Evolutionary conservation across 2,329 filamentous ascomycete species (phyloP), one percentile per base, ranked within the genome.

Genomic region (Xylariaceae sp.): DNA sequence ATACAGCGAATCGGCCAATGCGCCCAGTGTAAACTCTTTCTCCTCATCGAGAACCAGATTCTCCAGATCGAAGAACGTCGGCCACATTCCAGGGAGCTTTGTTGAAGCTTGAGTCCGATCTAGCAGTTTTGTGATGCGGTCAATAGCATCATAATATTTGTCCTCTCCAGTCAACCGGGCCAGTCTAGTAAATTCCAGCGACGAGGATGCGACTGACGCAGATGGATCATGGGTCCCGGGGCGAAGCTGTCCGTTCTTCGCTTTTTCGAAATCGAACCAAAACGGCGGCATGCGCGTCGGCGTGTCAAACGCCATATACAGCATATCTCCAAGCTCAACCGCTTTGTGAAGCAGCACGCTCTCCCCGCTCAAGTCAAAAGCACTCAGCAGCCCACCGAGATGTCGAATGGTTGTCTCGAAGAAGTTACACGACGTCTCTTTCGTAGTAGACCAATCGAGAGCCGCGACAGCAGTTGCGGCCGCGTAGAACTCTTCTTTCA

Each of bases 111-210:
- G 90, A 47, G 82, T 81, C 5, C 77, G 74, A 58, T 88, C 81
- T 57, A 93, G 82, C 17, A 86, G 78, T 54, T 89, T 79, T 60
- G 87, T 90, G 53, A 93, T 83, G 6, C 83, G 80, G 31, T 86
- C 82, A 56, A 89, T 80, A 3, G 87, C 89, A 68, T 90, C 87
- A 69, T 88, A 91, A 74, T 91, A 93, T 66, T 88, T 91, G 24
- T 82, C 74, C 56, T 92, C 81, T 33, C 84, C 86, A 0, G 90
- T 92, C 53, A 93, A 74, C 69, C 92, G 89, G 2, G 88, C 87
- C 40, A 93, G 75, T 14, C 87, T 80, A 7, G 87, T 90, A 69
- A 92, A 87, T 65, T 93, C 90, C 58, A 93, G 74, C 1, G 85
- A 87, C 47, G 92, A 76, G 4, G 87, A 90, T 5, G 88, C 89